A percentile compares a stretch with the other conserved stretches of the same genome.
These are phyloP conservation scores for Adansonia rubrostipa DNA, from an alignment of 441 rosid species.

Conservation along the genomic window DNA sequence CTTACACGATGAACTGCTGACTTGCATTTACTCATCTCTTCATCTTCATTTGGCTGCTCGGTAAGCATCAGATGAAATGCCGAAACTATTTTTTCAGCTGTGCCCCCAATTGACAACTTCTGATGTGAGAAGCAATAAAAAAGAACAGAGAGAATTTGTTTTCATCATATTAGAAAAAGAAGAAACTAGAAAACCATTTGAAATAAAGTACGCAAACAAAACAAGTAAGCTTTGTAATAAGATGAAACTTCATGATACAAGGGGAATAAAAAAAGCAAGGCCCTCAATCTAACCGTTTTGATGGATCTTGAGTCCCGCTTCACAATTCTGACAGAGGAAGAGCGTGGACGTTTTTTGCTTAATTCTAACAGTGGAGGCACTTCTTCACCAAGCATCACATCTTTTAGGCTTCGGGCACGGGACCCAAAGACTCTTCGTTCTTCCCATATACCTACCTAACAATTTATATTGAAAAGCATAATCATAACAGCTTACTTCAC, in stretches of 20 bases:
- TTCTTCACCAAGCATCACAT: conserved; percentile 81
- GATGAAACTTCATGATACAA: background rate
- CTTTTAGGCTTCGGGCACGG: conserved; percentile 63
- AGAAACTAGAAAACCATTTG: background rate
- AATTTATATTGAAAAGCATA: background rate
- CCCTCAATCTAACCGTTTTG: conserved; percentile 57
- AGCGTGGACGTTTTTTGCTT: conserved; percentile 75
- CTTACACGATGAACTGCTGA: conserved; percentile 67
- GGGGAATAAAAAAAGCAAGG: background rate
- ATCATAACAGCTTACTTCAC: background rate
- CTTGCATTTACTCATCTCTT: conserved; percentile 81
- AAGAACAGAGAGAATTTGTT: conserved; percentile 21
- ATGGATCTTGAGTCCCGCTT: conserved; percentile 86
- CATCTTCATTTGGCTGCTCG: conserved; percentile 75
- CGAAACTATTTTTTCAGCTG: conserved; percentile 88
- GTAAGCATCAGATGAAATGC: conserved; percentile 76
- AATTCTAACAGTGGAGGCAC: conserved; percentile 70
- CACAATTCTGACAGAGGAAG: conserved; percentile 73
- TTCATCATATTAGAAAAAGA: conserved; percentile 21
- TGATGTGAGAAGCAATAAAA: conserved; percentile 37
- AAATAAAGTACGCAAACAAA: background rate
- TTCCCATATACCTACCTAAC: conserved; percentile 87
- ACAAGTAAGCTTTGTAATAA: background rate
- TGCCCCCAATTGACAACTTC: conserved; percentile 78
- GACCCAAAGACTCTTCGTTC: conserved; percentile 95